Percentiles rank a stretch among this genome's conserved stretches.
Conservation (phyloP, 305 asterid species). For the Fraxinus baroniana region DNA sequence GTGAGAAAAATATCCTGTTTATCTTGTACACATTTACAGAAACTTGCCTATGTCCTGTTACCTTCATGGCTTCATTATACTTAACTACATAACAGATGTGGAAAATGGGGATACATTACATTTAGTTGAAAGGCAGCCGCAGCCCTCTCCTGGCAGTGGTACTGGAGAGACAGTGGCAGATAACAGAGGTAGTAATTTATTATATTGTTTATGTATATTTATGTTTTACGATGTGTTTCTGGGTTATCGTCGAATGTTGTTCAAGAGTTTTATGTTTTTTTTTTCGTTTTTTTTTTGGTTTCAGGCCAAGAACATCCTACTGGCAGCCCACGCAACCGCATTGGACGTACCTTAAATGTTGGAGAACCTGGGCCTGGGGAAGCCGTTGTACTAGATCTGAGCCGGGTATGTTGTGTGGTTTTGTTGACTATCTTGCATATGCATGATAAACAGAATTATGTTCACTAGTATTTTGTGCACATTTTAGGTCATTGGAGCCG, state of each 20-base stretch:
- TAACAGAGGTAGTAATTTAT: slow-evolving; percentile 46
- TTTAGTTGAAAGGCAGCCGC: slow-evolving; percentile 74
- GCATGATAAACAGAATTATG: slow-evolving; percentile 2
- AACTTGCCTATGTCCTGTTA: background rate
- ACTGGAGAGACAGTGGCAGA: slow-evolving; percentile 46
- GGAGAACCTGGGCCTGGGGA: slow-evolving; percentile 80
- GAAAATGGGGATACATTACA: slow-evolving; percentile 85
- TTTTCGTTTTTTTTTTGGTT: slow-evolving; percentile 17
- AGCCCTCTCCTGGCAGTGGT: slow-evolving; percentile 48
- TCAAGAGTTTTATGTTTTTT: background rate
- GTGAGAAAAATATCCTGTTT: background rate
- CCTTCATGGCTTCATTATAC: slow-evolving; percentile 25
- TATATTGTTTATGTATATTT: background rate
- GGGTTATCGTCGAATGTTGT: slow-evolving; percentile 1
- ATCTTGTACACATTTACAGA: background rate
- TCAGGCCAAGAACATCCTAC: slow-evolving; percentile 61
- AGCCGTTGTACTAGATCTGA: slow-evolving; percentile 57
- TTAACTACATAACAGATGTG: slow-evolving; percentile 57
- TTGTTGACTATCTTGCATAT: background rate
- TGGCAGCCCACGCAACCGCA: slow-evolving; percentile 50
- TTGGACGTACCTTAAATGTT: slow-evolving; percentile 73
- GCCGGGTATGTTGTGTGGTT: slow-evolving; percentile 53
- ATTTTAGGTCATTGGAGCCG: slow-evolving; percentile 82
- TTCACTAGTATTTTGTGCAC: slow-evolving; percentile 5
- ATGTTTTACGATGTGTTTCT: slow-evolving; percentile 7